Percentiles rank a stretch among this genome's conserved stretches.
Evolutionary conservation across 768 basidiomycete genomes (phyloP).

Genomic region (Tulasnella sp.): DNA sequence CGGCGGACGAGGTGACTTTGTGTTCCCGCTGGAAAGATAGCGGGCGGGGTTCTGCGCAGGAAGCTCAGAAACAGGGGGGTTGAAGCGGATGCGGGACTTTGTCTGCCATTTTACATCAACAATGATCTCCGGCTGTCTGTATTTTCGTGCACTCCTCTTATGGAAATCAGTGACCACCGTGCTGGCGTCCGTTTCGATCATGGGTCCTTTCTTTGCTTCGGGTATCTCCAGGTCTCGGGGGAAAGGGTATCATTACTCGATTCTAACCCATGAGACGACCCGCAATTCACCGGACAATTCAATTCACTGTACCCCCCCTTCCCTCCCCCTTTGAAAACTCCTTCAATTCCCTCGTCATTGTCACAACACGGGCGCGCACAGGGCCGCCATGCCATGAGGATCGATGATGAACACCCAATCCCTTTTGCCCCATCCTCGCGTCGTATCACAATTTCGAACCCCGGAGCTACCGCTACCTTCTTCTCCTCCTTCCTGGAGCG

Average conservation of each 20-base stretch:
- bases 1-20: neutral
- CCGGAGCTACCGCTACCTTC: neutral
- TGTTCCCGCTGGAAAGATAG: neutral
- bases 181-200: constrained; percentile 16
- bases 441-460: constrained; percentile 16
- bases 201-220: constrained; percentile 13
- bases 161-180: neutral
- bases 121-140: neutral
- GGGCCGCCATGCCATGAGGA: constrained; percentile 17
- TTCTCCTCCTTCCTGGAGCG: neutral
- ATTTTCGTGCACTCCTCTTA: neutral
- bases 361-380: constrained; percentile 13
- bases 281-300: constrained; percentile 12
- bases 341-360: neutral
- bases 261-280: constrained; percentile 12
- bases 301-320: neutral
- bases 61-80: neutral
- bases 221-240: constrained; percentile 19
- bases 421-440: neutral
- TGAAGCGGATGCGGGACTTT: neutral
- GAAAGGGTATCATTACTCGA: constrained; percentile 18
- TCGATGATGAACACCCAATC: constrained; percentile 4
- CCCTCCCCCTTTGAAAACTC: neutral
- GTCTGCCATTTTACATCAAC: constrained; percentile 11
- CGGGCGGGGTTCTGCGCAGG: constrained; percentile 9